These are phyloP conservation scores for Mortierella sp. DNA, from an alignment of 371 early-diverging fungal genomes.

Conservation along the genomic window DNA sequence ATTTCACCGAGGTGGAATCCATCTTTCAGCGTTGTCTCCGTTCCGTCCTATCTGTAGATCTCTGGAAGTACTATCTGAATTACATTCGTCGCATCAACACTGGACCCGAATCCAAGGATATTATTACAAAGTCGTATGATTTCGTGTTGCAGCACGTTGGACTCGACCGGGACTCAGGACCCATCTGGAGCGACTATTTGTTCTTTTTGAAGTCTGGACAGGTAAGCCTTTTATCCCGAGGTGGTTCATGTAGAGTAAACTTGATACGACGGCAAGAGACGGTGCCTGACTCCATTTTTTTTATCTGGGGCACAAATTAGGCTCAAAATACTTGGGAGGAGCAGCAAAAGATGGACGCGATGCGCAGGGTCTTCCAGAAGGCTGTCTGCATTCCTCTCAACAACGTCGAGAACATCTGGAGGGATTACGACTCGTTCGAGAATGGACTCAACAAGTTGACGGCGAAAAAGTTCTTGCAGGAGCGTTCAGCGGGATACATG, in stretches of 20 bases:
- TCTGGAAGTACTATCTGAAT: constrained; percentile 91
- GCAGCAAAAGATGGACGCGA: constrained; percentile 88
- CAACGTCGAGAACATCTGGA: constrained; percentile 94
- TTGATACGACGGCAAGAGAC: background rate
- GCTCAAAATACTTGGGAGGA: constrained; percentile 88
- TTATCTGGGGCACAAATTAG: constrained; percentile 53
- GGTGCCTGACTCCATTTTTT: background rate
- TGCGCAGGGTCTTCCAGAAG: constrained; percentile 88
- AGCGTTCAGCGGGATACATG: constrained; percentile 91
- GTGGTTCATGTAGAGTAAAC: background rate
- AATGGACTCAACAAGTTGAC: constrained; percentile 87
- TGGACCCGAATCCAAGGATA: constrained; percentile 77
- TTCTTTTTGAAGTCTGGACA: constrained; percentile 84
- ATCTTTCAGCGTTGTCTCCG: constrained; percentile 89
- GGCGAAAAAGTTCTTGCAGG: constrained; percentile 90
- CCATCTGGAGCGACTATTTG: constrained; percentile 93
- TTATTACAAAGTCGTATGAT: constrained; percentile 89
- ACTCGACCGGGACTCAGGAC: constrained; percentile 89
- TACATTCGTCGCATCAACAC: constrained; percentile 88
- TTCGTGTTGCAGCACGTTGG: constrained; percentile 91
- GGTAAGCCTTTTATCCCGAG: constrained; percentile 64
- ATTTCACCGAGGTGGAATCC: constrained; percentile 83
- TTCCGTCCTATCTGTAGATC: constrained; percentile 85
- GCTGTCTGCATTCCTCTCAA: constrained; percentile 89
- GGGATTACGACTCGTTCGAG: constrained; percentile 95